These are phyloP conservation scores for Saitozyma sp. DNA, from an alignment of 768 basidiomycete species.

Conservation along the genomic window DNA sequence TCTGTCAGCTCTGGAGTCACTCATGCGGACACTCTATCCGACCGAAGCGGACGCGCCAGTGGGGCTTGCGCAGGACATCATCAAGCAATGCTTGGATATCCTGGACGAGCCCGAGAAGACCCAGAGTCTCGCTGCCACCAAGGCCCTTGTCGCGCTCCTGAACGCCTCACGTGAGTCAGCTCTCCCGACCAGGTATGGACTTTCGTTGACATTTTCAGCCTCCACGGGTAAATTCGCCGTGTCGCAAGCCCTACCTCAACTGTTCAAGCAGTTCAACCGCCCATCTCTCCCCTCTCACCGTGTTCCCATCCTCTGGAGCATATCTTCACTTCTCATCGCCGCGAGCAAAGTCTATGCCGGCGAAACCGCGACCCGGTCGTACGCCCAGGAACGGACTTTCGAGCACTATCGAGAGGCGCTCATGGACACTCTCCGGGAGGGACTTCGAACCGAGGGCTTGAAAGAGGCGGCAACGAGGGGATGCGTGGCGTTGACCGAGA, in stretches of 20 bases:
- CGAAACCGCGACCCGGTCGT: slow-evolving; percentile 16
- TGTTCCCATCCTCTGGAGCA: slow-evolving; percentile 64
- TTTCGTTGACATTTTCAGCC: slow-evolving; percentile 56
- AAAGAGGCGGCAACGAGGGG: slow-evolving; percentile 33
- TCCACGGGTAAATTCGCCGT: slow-evolving; percentile 69
- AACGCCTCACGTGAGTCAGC: slow-evolving; percentile 69
- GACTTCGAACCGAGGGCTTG: slow-evolving; percentile 38
- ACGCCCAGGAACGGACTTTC: slow-evolving; percentile 55
- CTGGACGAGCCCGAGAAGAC: slow-evolving; percentile 90
- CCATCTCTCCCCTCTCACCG: slow-evolving; percentile 56
- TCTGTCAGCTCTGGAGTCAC: slow-evolving; percentile 66
- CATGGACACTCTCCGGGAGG: slow-evolving; percentile 39
- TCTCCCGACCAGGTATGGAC: not conserved
- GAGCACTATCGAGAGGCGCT: slow-evolving; percentile 73
- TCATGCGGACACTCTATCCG: slow-evolving; percentile 73
- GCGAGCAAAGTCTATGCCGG: slow-evolving; percentile 56
- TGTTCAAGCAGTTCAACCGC: slow-evolving; percentile 72
- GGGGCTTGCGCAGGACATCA: slow-evolving; percentile 71
- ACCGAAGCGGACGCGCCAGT: slow-evolving; percentile 52
- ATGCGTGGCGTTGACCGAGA: slow-evolving; percentile 59
- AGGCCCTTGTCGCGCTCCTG: slow-evolving; percentile 74
- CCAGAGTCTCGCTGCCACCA: slow-evolving; percentile 83
- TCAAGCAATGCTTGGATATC: slow-evolving; percentile 74
- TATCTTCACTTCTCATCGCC: slow-evolving; percentile 55
- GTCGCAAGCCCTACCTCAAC: slow-evolving; percentile 68